phyloP scores from a whole-genome alignment of 441 rosid genomes.

The Hura crepitans region DNA sequence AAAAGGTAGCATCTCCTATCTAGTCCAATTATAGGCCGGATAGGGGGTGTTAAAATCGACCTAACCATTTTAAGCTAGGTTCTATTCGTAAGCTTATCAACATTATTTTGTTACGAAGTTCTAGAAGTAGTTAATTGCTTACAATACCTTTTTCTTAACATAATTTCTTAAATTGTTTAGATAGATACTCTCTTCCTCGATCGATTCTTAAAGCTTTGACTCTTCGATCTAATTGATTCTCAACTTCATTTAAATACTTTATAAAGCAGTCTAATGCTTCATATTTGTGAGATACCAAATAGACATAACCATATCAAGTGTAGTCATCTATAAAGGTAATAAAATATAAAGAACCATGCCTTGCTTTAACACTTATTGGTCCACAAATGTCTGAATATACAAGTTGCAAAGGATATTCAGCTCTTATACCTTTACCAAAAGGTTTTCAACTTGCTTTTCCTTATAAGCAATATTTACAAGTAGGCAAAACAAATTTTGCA shows the following conservation, averaged over 20 bases:
- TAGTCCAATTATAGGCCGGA: too few relatives aligned
- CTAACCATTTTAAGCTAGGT: too few relatives aligned
- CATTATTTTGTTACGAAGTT: neutral
- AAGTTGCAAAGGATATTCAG: neutral
- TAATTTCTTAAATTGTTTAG: neutral
- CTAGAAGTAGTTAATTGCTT: neutral
- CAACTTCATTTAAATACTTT: too few relatives aligned
- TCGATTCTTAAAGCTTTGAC: too few relatives aligned
- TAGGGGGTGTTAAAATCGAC: too few relatives aligned
- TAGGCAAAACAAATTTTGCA: neutral
- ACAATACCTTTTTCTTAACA: neutral
- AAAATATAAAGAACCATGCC: neutral
- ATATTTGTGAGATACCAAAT: neutral
- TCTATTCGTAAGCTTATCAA: neutral
- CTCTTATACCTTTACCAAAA: neutral
- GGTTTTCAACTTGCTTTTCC: neutral
- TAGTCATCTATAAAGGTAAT: neutral
- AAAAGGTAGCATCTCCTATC: too few relatives aligned
- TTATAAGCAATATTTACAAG: too few relatives aligned
- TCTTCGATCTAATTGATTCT: too few relatives aligned
- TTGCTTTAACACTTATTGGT: neutral
- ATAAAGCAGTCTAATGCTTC: too few relatives aligned
- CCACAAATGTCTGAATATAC: neutral
- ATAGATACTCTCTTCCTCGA: neutral
- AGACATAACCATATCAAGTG: neutral